phyloP scores from a whole-genome alignment of 2,329 filamentous ascomycete genomes.

The Trichophyton simii region DNA sequence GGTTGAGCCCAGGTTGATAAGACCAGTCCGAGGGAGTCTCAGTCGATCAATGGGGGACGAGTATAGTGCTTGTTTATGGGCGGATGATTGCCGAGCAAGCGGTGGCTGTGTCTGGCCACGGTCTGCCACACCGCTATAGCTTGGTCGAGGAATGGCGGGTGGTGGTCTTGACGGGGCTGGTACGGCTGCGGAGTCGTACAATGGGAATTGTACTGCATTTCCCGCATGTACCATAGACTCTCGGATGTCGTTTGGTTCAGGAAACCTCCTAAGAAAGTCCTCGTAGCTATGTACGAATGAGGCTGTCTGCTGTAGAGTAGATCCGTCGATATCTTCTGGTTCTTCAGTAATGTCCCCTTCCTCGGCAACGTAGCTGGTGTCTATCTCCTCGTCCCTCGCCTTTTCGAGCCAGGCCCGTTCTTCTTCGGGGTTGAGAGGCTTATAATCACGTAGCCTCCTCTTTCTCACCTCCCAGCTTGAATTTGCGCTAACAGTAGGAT shows the following conservation, averaged over 20 bases:
- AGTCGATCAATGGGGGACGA: conserved; percentile 33
- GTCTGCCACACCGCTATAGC: conserved; percentile 70
- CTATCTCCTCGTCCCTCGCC: conserved; percentile 54
- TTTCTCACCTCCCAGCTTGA: conserved; percentile 44
- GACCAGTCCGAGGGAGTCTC: conserved; percentile 53
- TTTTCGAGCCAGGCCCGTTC: conserved; percentile 68
- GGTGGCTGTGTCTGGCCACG: conserved; percentile 37
- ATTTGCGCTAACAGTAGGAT: conserved; percentile 40
- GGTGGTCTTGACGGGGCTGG: conserved; percentile 53
- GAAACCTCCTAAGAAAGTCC: conserved; percentile 73
- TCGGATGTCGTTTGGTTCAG: conserved; percentile 51
- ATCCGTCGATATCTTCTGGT: conserved; percentile 33
- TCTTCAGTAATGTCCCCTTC: conserved; percentile 28
- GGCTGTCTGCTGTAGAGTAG: conserved; percentile 35
- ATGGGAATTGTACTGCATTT: conserved; percentile 20
- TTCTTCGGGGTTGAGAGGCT: conserved; percentile 68
- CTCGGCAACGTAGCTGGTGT: conserved; percentile 32
- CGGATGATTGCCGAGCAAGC: conserved; percentile 34
- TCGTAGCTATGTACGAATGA: conserved; percentile 59
- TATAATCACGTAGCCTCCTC: conserved; percentile 46
- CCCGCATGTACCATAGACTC: conserved; percentile 43
- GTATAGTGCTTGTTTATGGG: conserved; percentile 33
- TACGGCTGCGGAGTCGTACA: conserved; percentile 31
- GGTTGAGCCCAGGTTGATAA: conserved; percentile 68
- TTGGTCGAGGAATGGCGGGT: conserved; percentile 54